A percentile compares a stretch with the other conserved stretches of the same genome.
Conservation (phyloP, 257 asterid genomes). For the Przewalskia tangutica region DNA sequence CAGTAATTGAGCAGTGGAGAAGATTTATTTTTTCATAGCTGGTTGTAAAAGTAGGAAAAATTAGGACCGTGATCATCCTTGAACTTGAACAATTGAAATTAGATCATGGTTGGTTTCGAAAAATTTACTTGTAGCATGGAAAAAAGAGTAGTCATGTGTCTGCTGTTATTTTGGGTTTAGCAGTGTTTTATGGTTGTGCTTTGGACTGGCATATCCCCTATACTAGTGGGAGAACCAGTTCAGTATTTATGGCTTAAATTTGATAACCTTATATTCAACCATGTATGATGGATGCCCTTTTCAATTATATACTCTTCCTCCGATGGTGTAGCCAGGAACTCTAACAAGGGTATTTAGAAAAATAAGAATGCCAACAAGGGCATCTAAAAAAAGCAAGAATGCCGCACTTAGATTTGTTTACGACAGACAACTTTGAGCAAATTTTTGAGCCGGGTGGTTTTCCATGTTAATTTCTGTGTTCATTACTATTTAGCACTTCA, state of each 20-base stretch:
- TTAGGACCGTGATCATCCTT: neutral
- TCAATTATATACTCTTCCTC: neutral
- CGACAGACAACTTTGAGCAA: too few species aligned
- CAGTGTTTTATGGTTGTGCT: neutral
- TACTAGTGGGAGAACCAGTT: neutral
- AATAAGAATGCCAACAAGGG: too few species aligned
- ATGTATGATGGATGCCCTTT: neutral
- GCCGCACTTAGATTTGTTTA: too few species aligned
- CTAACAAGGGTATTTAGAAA: too few species aligned
- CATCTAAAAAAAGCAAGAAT: too few species aligned
- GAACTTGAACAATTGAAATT: neutral
- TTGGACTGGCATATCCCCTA: neutral
- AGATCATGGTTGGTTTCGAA: neutral
- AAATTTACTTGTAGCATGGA: neutral
- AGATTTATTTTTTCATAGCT: neutral
- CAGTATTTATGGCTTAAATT: neutral
- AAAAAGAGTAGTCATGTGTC: neutral
- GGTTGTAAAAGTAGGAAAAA: neutral
- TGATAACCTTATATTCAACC: neutral
- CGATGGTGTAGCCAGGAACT: too few species aligned
- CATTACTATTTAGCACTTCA: too few species aligned
- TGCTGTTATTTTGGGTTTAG: neutral
- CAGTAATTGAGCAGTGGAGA: neutral
- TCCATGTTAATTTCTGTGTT: too few species aligned
- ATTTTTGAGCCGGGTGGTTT: too few species aligned